These are phyloP conservation scores for Fusarium illudens DNA, from an alignment of 2,329 filamentous ascomycete species.

Conservation along the genomic window DNA sequence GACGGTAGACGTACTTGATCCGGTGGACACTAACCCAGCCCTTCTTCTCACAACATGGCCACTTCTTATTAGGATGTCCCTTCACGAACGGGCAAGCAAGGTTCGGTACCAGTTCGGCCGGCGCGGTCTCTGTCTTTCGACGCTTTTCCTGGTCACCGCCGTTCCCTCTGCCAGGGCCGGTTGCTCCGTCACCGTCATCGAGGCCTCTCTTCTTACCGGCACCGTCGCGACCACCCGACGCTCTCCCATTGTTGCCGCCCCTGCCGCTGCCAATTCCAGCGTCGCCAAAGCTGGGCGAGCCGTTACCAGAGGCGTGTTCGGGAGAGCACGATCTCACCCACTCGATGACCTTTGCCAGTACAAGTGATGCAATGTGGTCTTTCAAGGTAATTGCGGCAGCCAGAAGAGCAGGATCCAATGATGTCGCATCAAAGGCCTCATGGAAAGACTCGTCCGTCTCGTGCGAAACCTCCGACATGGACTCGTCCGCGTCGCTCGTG, in stretches of 20 bases:
- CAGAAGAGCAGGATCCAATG: constrained; percentile 9
- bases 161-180: constrained; percentile 3
- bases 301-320: neutral
- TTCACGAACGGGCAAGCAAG: constrained; percentile 27
- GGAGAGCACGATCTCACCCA: constrained; percentile 16
- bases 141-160: constrained; percentile 27
- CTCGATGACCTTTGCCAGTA: constrained; percentile 3
- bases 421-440: constrained; percentile 16
- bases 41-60: constrained; percentile 2
- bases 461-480: constrained; percentile 14
- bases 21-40: constrained; percentile 16
- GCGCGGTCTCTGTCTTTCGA: constrained; percentile 3
- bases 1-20: constrained; percentile 9
- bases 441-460: constrained; percentile 24
- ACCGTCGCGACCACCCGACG: neutral
- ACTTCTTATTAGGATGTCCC: constrained; percentile 5
- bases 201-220: constrained; percentile 19
- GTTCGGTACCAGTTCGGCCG: neutral
- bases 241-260: neutral
- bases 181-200: neutral
- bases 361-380: constrained; percentile 7
- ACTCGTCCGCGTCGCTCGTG: constrained; percentile 16
- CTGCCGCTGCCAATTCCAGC: neutral
- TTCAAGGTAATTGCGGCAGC: constrained; percentile 7
- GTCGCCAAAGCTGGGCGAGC: neutral